Conservation (phyloP, 768 basidiomycete species). For the Mycena filopes region DNA sequence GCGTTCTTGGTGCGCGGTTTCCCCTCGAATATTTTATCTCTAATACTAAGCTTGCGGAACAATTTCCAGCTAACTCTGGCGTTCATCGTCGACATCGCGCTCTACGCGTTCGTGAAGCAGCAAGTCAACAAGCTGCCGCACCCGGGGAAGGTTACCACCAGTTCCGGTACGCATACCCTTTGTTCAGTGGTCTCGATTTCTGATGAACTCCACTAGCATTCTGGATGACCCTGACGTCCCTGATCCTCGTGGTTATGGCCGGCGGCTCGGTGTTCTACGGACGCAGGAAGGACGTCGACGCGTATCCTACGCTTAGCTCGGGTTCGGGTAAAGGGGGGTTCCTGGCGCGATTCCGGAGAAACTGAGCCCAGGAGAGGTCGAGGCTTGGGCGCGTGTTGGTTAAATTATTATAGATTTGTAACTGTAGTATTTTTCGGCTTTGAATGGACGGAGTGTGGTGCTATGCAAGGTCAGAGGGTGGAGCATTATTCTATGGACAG, state of each 20-base stretch:
- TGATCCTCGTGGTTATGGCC: conserved; percentile 70
- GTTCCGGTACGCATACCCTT: conserved; percentile 58
- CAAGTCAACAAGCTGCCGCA: conserved; percentile 58
- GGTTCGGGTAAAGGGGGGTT: conserved; percentile 38
- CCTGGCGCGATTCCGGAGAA: conserved; percentile 52
- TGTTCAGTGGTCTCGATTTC: background rate
- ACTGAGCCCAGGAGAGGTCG: no score
- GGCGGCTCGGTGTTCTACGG: conserved; percentile 78
- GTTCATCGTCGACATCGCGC: conserved; percentile 80
- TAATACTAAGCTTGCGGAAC: no score
- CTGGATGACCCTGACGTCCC: conserved; percentile 76
- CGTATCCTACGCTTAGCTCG: conserved; percentile 46
- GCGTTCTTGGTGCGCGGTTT: conserved; percentile 53
- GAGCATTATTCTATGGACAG: no score
- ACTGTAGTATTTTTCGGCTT: no score
- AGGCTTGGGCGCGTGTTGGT: no score
- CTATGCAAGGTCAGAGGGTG: no score
- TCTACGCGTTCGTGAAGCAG: conserved; percentile 69
- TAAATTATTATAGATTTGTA: no score
- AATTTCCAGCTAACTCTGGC: conserved; percentile 71
- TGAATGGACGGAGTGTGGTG: no score
- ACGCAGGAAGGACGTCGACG: conserved; percentile 58
- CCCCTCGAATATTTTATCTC: background rate
- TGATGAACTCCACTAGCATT: conserved; percentile 56
- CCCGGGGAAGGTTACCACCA: conserved; percentile 57